phyloP scores from a whole-genome alignment of 2,329 filamentous ascomycete species.

The Xylariaceae sp. region DNA sequence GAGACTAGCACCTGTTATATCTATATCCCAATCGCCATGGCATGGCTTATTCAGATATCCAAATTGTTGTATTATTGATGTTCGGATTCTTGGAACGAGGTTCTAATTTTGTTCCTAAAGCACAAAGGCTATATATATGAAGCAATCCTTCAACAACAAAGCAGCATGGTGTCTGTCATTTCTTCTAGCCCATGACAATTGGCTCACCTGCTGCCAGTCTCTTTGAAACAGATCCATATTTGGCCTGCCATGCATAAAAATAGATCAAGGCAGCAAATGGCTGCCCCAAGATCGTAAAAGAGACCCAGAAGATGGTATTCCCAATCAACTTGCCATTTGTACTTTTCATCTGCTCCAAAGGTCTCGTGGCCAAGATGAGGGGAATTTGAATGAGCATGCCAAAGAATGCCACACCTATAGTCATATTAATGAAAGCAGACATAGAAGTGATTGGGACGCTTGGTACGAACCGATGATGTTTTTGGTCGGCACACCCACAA shows the following conservation, averaged over 20 bases:
- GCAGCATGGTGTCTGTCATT: too few relatives aligned
- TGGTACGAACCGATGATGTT: conserved; percentile 74
- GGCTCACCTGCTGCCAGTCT: conserved; percentile 11
- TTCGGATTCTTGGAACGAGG: too few relatives aligned
- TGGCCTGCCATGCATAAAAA: conserved; percentile 98
- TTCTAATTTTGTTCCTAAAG: too few relatives aligned
- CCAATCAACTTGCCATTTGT: conserved; percentile 76
- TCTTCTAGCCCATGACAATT: conserved; percentile 5
- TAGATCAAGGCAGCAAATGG: conserved; percentile 89
- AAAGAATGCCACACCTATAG: conserved; percentile 77
- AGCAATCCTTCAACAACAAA: too few relatives aligned
- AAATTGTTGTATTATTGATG: too few relatives aligned
- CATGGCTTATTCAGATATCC: too few relatives aligned
- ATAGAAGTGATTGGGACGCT: background rate
- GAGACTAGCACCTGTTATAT: too few relatives aligned
- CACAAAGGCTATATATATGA: too few relatives aligned
- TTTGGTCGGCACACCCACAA: conserved; percentile 92
- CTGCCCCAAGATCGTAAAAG: conserved; percentile 93
- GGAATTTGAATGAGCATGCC: conserved; percentile 95
- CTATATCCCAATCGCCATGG: too few relatives aligned
- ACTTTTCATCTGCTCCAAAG: conserved; percentile 74
- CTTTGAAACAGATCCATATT: conserved; percentile 80
- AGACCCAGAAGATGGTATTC: conserved; percentile 95
- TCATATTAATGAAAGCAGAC: conserved; percentile 5
- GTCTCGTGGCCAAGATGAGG: conserved; percentile 76